A percentile compares a stretch with the other conserved stretches of the same genome.
Conservation (phyloP, 2,329 filamentous ascomycete species). For the Colletotrichum paranaense region DNA sequence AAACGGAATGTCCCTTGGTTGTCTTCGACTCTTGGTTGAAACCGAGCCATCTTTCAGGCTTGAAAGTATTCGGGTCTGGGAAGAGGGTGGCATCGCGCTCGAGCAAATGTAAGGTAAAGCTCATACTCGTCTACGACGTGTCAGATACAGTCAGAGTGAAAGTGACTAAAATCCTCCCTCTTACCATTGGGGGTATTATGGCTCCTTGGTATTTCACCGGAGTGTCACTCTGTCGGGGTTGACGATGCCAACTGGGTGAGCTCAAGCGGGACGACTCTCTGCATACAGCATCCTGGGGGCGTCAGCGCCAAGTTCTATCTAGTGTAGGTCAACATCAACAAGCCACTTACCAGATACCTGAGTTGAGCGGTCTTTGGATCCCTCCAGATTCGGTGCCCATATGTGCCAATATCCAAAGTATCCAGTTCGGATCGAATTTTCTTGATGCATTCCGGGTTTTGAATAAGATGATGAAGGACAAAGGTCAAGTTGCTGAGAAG, state of each 20-base stretch:
- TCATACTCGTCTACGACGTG: constrained; percentile 21
- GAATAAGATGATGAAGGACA: constrained; percentile 28
- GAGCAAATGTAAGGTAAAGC: constrained; percentile 34
- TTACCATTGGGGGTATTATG: constrained; percentile 28
- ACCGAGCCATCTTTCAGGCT: constrained; percentile 35
- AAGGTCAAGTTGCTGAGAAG: constrained; percentile 37
- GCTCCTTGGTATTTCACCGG: constrained; percentile 10
- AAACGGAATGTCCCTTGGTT: not conserved
- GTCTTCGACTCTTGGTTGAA: not conserved
- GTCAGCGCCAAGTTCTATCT: not conserved
- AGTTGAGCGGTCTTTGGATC: constrained; percentile 23
- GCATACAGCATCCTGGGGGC: constrained; percentile 33
- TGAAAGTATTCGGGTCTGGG: constrained; percentile 30
- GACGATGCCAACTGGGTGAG: constrained; percentile 36
- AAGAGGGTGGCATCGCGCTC: constrained; percentile 30
- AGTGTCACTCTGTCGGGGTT: constrained; percentile 28
- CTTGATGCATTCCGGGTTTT: constrained; percentile 26
- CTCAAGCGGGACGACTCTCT: constrained; percentile 36
- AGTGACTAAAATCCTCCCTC: too few relatives aligned
- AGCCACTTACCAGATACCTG: constrained; percentile 28
- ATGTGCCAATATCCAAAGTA: constrained; percentile 22
- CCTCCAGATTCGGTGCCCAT: constrained; percentile 32
- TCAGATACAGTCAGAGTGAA: not conserved
- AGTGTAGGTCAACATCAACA: not conserved
- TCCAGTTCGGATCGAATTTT: constrained; percentile 32